A percentile compares a stretch with the other conserved stretches of the same genome.
Evolutionary conservation across 192 early-diverging fungal genomes (phyloP).

Genomic region (Rhizoclosmatium sp.): DNA sequence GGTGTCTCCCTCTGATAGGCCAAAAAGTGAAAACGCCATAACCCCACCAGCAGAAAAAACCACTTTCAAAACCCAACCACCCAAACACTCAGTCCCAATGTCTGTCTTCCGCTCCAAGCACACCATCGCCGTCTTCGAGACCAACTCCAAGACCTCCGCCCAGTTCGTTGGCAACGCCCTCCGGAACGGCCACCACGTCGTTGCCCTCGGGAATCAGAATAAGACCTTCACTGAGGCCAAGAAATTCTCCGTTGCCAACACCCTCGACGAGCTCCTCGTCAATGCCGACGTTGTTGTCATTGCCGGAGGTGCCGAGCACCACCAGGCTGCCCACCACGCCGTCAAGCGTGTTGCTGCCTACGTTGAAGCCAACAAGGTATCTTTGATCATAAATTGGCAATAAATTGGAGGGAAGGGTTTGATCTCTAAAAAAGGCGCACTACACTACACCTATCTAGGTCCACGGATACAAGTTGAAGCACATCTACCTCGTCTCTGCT

Average conservation of each 20-base stretch:
- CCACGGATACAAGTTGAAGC: slow-evolving; percentile 9
- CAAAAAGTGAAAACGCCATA: too few relatives aligned
- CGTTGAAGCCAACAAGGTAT: slow-evolving; percentile 6
- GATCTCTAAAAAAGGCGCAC: neutral
- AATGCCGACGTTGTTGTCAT: slow-evolving; percentile 22
- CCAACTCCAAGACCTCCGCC: slow-evolving; percentile 2
- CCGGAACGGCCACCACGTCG: slow-evolving; percentile 25
- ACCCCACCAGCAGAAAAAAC: neutral
- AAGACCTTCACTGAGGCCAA: neutral
- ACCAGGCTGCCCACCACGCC: neutral
- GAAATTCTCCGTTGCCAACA: neutral
- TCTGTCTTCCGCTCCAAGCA: slow-evolving; percentile 11
- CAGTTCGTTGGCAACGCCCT: slow-evolving; percentile 18
- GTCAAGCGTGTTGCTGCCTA: neutral
- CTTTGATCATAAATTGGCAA: slow-evolving; percentile 7
- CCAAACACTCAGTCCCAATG: neutral
- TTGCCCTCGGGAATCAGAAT: neutral
- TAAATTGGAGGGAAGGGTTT: neutral
- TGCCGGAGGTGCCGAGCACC: slow-evolving; percentile 25
- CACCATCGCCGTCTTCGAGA: slow-evolving; percentile 35
- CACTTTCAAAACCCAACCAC: neutral
- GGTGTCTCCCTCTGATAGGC: too few relatives aligned
- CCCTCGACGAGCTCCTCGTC: neutral
- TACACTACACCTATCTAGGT: neutral
- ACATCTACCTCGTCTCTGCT: slow-evolving; percentile 31